phyloP scores from a whole-genome alignment of 2,329 filamentous ascomycete genomes.

The Knufia fluminis region DNA sequence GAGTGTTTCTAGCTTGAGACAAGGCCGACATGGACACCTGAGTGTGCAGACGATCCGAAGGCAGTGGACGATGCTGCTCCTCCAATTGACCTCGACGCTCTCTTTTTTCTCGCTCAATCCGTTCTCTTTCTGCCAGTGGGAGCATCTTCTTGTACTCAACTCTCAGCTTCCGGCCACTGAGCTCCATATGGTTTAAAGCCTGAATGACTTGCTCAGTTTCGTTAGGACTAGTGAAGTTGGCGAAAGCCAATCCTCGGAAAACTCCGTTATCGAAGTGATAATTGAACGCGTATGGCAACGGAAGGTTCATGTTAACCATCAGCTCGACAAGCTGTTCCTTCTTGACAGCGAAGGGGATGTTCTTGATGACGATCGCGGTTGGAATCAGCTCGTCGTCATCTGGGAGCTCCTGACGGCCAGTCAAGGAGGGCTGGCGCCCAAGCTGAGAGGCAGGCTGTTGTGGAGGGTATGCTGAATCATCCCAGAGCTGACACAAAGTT shows the following conservation, averaged over 20 bases:
- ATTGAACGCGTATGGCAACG: slow-evolving; percentile 96
- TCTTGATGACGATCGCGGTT: slow-evolving; percentile 98
- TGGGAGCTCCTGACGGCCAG: slow-evolving; percentile 32
- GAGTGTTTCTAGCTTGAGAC: slow-evolving; percentile 47
- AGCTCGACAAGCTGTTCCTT: slow-evolving; percentile 88
- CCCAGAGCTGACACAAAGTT: slow-evolving; percentile 46
- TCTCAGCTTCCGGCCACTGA: slow-evolving; percentile 85
- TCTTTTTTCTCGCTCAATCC: slow-evolving; percentile 93
- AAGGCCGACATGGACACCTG: slow-evolving; percentile 80
- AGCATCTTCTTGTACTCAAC: slow-evolving; percentile 99
- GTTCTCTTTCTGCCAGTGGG: slow-evolving; percentile 82
- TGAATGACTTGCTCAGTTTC: slow-evolving; percentile 91
- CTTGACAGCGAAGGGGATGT: slow-evolving; percentile 96
- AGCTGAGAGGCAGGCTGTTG: slow-evolving; percentile 33
- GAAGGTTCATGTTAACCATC: slow-evolving; percentile 90
- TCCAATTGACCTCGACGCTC: slow-evolving; percentile 92
- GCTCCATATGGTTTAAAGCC: slow-evolving; percentile 87
- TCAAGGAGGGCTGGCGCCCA: slow-evolving; percentile 25
- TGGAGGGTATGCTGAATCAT: slow-evolving; percentile 41
- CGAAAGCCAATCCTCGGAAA: slow-evolving; percentile 90
- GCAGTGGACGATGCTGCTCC: slow-evolving; percentile 80
- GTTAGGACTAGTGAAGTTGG: slow-evolving; percentile 92
- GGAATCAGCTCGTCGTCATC: slow-evolving; percentile 81
- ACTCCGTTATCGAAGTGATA: slow-evolving; percentile 99
- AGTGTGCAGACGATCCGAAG: slow-evolving; percentile 58